Conservation (phyloP, 176 grass and related monocot species). For the Raddia guianensis region DNA sequence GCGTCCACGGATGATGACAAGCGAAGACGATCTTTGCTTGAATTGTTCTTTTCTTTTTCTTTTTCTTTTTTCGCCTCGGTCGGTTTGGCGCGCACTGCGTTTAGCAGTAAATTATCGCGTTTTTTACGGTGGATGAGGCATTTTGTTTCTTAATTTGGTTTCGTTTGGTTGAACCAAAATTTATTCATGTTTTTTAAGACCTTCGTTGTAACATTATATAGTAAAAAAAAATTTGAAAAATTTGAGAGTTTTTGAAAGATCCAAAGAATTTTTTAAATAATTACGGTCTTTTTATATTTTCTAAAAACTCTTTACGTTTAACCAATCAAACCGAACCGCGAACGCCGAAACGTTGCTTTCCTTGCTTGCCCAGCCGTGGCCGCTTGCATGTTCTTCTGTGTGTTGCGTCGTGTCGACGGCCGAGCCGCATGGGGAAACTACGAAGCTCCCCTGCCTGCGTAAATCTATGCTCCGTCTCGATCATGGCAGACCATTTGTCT, state of each 20-base stretch:
- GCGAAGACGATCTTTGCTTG: conserved; percentile 32
- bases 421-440: too few relatives aligned
- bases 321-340: too few relatives aligned
- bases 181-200: too few relatives aligned
- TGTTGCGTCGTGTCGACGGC: neutral
- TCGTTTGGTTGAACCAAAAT: too few relatives aligned
- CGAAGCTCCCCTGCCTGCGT: neutral
- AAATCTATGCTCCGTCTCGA: neutral
- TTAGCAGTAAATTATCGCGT: conserved; percentile 1
- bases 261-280: too few relatives aligned
- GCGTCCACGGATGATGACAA: neutral
- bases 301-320: too few relatives aligned
- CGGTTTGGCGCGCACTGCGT: conserved; percentile 24
- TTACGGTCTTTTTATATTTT: too few relatives aligned
- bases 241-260: too few relatives aligned
- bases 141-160: too few relatives aligned
- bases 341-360: neutral
- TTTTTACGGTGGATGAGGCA: neutral
- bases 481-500: neutral
- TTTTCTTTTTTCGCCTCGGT: neutral
- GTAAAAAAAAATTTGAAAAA: too few relatives aligned
- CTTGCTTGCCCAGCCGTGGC: neutral
- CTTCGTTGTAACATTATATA: too few relatives aligned
- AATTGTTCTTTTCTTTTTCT: neutral
- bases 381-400: neutral